Conservation (phyloP, 345 rosid species). For the Dimocarpus longan region DNA sequence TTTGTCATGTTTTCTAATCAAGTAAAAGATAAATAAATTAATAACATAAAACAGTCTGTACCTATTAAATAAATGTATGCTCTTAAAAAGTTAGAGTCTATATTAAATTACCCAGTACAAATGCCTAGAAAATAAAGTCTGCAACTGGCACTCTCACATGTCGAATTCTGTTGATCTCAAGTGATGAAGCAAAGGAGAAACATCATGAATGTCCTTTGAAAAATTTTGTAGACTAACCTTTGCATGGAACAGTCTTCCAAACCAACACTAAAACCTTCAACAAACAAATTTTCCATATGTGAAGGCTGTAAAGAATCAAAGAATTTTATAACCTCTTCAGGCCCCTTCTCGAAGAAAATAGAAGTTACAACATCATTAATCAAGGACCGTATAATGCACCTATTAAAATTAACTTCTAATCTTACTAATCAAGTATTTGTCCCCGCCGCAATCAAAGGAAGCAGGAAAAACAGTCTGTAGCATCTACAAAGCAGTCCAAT, state of each 20-base stretch:
- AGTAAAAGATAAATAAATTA: background rate
- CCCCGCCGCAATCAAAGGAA: constrained; percentile 57
- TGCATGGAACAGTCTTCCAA: constrained; percentile 67
- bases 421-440: constrained; percentile 52
- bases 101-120: constrained; percentile 70
- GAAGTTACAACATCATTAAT: constrained; percentile 65
- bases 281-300: constrained; percentile 69
- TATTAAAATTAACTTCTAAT: constrained; percentile 43
- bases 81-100: constrained; percentile 68
- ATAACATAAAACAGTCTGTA: constrained; percentile 31
- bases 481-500: constrained; percentile 79
- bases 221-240: constrained; percentile 40
- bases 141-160: constrained; percentile 49
- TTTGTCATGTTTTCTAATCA: too few species aligned
- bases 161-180: constrained; percentile 56
- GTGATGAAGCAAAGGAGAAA: constrained; percentile 59
- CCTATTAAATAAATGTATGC: constrained; percentile 52
- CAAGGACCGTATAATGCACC: constrained; percentile 49
- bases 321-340: constrained; percentile 63
- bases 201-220: constrained; percentile 35
- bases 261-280: constrained; percentile 71
- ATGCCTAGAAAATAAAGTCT: constrained; percentile 55
- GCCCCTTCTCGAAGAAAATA: constrained; percentile 74
- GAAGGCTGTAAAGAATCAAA: constrained; percentile 81
- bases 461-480: constrained; percentile 73